These are phyloP conservation scores for Colletotrichum noveboracense DNA, from an alignment of 2,329 filamentous ascomycete genomes.

Conservation along the genomic window DNA sequence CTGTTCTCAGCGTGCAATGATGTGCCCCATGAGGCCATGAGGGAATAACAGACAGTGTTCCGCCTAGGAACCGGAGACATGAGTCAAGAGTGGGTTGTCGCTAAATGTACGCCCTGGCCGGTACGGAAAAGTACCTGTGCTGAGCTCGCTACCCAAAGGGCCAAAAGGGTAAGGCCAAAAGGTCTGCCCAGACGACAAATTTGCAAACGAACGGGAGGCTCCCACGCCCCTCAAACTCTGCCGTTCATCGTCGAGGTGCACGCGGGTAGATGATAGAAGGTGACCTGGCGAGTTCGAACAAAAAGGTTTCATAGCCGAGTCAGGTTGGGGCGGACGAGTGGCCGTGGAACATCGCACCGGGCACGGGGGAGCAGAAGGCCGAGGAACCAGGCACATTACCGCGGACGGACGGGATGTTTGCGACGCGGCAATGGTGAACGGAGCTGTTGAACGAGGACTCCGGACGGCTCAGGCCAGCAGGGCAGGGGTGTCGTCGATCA, in stretches of 20 bases:
- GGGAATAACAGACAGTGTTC: not conserved
- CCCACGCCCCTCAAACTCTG: not conserved
- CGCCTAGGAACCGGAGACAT: not conserved
- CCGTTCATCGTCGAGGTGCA: not conserved
- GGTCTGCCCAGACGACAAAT: not conserved
- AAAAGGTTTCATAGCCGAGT: not conserved
- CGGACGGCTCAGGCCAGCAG: not conserved
- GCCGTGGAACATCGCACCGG: not conserved
- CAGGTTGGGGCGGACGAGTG: not conserved
- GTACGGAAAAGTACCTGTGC: not conserved
- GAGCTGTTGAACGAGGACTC: not conserved
- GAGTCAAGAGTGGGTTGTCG: constrained; percentile 7
- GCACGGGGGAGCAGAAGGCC: not conserved
- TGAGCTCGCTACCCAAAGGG: not conserved
- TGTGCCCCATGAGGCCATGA: not conserved
- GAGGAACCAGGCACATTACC: not conserved
- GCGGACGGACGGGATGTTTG: not conserved
- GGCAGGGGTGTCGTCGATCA: constrained; percentile 12
- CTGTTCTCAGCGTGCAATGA: not conserved
- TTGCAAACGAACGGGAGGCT: not conserved
- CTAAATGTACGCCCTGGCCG: not conserved
- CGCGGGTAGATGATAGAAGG: not conserved
- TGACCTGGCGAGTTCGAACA: not conserved
- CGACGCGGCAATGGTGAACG: not conserved
- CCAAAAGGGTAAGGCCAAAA: not conserved